Percentiles rank a stretch among this genome's conserved stretches.
These are phyloP conservation scores for Solanum lycopersicoides DNA, from an alignment of 257 asterid genomes.

Conservation along the genomic window DNA sequence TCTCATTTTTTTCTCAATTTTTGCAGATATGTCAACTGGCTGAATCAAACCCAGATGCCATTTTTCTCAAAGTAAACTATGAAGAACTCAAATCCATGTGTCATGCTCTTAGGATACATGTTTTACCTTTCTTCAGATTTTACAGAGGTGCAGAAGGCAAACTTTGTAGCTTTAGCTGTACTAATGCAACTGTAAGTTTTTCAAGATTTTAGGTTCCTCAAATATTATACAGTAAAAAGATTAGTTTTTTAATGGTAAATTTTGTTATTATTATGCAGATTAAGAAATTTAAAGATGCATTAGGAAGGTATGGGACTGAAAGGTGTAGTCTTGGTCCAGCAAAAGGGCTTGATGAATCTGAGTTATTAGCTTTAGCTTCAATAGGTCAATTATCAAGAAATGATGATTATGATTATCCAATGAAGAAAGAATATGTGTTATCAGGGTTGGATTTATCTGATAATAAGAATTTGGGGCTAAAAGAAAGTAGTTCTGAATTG, in stretches of 20 bases:
- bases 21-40: constrained; percentile 87
- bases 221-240: neutral
- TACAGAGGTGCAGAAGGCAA: constrained; percentile 77
- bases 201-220: neutral
- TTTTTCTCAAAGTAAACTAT: constrained; percentile 68
- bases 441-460: constrained; percentile 7
- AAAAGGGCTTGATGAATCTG: constrained; percentile 69
- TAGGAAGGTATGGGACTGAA: constrained; percentile 61
- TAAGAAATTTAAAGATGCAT: constrained; percentile 84
- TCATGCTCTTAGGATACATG: constrained; percentile 60
- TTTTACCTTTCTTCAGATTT: constrained; percentile 85
- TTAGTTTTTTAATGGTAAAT: neutral
- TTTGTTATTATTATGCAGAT: constrained; percentile 29
- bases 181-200: constrained; percentile 72
- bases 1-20: neutral
- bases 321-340: constrained; percentile 52
- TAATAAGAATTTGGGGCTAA: constrained; percentile 13
- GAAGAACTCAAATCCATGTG: constrained; percentile 78
- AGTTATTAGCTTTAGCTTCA: constrained; percentile 65
- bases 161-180: constrained; percentile 87
- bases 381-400: constrained; percentile 33
- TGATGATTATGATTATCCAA: neutral
- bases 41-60: constrained; percentile 54
- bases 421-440: constrained; percentile 23
- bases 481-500: constrained; percentile 33